phyloP scores from a whole-genome alignment of 352 stramenopile genomes.

The Globisporangium recalcitrans region DNA sequence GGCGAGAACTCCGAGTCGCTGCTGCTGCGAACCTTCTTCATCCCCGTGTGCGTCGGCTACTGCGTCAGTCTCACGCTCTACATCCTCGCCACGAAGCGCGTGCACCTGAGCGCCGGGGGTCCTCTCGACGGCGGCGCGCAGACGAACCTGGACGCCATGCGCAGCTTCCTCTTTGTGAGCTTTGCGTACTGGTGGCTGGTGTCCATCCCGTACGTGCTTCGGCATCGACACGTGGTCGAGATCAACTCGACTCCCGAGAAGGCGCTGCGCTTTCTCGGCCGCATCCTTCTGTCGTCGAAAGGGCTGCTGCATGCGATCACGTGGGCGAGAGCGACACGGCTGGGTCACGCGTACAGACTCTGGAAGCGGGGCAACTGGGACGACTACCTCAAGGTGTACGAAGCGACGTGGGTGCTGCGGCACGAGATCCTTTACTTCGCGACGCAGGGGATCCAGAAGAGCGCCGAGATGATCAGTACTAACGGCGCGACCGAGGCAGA shows the following conservation, averaged over 20 bases:
- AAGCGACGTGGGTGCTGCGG: conserved; percentile 78
- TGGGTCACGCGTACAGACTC: conserved; percentile 57
- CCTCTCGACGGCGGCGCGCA: conserved; percentile 34
- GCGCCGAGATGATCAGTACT: conserved; percentile 2
- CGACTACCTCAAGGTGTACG: conserved; percentile 82
- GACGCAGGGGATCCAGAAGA: conserved; percentile 71
- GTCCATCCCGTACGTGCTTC: conserved; percentile 61
- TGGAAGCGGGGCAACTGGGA: conserved; percentile 83
- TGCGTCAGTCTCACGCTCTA: conserved; percentile 70
- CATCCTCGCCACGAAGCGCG: conserved; percentile 61
- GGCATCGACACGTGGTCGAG: conserved; percentile 44
- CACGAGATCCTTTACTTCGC: conserved; percentile 83
- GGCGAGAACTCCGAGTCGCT: conserved; percentile 48
- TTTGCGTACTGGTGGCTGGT: conserved; percentile 68
- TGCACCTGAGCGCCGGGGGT: conserved; percentile 48
- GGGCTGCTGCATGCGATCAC: conserved; percentile 59
- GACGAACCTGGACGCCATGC: conserved; percentile 77
- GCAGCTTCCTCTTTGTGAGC: conserved; percentile 67
- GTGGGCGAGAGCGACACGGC: conserved; percentile 62
- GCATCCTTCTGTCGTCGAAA: conserved; percentile 60
- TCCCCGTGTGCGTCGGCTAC: conserved; percentile 48
- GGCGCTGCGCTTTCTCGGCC: conserved; percentile 56
- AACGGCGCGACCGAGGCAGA: conserved; percentile 3
- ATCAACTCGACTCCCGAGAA: conserved; percentile 57
- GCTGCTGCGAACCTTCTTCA: conserved; percentile 63